Conservation (phyloP, 2,329 filamentous ascomycete species). For the Sporothrix pallida region DNA sequence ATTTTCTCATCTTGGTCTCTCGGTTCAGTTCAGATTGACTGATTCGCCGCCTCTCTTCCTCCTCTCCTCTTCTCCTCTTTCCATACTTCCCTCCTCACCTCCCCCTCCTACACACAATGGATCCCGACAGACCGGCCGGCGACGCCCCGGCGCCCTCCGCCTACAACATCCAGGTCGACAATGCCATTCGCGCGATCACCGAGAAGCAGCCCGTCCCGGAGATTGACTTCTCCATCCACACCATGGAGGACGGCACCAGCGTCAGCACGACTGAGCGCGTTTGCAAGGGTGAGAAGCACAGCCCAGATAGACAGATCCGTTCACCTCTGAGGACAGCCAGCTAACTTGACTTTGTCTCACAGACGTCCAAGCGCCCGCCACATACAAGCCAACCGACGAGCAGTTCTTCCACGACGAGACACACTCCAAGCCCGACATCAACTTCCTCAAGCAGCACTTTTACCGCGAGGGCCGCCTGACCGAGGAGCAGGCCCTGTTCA, state of each 20-base stretch:
- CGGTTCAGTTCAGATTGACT: not conserved
- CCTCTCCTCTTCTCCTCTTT: not conserved
- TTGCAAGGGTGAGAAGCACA: conserved; percentile 77
- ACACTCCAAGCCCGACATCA: conserved; percentile 85
- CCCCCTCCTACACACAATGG: conserved; percentile 50
- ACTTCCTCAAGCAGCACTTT: conserved; percentile 97
- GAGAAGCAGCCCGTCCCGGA: conserved; percentile 95
- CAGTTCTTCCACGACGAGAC: conserved; percentile 92
- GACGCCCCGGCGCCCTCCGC: conserved; percentile 41
- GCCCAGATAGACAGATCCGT: too few relatives aligned
- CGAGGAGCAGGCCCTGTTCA: conserved; percentile 96
- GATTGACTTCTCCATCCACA: conserved; percentile 98
- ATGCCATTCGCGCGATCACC: conserved; percentile 87
- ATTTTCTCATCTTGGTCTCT: too few relatives aligned
- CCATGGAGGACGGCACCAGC: conserved; percentile 95
- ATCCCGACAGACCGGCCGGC: conserved; percentile 52
- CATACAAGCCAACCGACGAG: conserved; percentile 88
- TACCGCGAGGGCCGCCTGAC: conserved; percentile 96
- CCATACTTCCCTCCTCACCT: too few relatives aligned
- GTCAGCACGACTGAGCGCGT: conserved; percentile 96
- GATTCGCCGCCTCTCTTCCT: not conserved
- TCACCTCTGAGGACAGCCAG: too few relatives aligned
- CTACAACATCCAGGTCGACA: conserved; percentile 72
- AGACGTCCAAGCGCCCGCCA: conserved; percentile 98
- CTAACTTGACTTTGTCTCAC: conserved; percentile 27